These are phyloP conservation scores for Citrullus amarus DNA, from an alignment of 306 rosid species.

Conservation along the genomic window DNA sequence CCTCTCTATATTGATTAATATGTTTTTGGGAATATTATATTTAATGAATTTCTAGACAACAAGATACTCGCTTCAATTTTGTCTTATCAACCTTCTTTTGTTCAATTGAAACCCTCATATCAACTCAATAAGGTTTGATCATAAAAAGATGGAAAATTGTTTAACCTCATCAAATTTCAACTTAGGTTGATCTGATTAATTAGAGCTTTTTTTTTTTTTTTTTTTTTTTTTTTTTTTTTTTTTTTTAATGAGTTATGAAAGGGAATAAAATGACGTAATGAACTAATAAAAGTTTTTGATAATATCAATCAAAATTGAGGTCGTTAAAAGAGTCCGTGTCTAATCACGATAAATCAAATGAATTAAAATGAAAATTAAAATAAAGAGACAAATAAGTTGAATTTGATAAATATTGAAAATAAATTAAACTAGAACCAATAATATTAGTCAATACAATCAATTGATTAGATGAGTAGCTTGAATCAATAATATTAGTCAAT, in stretches of 20 bases:
- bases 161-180: neutral
- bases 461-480: neutral
- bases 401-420: neutral
- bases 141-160: neutral
- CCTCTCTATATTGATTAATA: neutral
- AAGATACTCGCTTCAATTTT: neutral
- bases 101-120: neutral
- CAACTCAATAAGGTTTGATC: neutral
- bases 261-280: neutral
- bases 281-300: neutral
- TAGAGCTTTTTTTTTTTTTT: no score
- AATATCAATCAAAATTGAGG: neutral
- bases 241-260: neutral
- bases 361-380: neutral
- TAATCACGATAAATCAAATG: neutral
- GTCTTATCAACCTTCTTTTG: neutral
- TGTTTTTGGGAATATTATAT: neutral
- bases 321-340: neutral
- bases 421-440: neutral
- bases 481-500: neutral
- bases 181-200: neutral
- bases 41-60: neutral
- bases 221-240: no score
- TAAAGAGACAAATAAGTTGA: neutral
- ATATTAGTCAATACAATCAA: neutral